A percentile compares a stretch with the other conserved stretches of the same genome.
Conservation (phyloP, 208 protist genomes). For the Leishmania lainsoni region DNA sequence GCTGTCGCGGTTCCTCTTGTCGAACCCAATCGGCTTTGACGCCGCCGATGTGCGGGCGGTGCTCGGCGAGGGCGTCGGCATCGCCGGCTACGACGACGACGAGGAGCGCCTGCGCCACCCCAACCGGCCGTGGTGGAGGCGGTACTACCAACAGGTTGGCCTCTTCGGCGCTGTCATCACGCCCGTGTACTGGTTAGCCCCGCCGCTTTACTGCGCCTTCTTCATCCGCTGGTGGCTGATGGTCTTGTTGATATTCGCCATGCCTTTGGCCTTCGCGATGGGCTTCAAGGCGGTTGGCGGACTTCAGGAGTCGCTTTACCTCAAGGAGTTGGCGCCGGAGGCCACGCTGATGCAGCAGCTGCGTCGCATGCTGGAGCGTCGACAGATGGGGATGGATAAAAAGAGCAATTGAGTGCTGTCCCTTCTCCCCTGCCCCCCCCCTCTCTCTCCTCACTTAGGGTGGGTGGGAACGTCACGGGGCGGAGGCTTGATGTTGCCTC, state of each 20-base stretch:
- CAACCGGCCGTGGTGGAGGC: conserved; percentile 19
- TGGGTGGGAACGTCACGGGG: not conserved
- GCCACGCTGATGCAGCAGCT: conserved; percentile 23
- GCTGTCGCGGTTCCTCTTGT: conserved; percentile 69
- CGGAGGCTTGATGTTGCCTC: not conserved
- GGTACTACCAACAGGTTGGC: conserved; percentile 30
- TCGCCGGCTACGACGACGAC: conserved; percentile 64
- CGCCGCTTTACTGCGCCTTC: conserved; percentile 24
- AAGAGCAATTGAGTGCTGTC: conserved; percentile 14
- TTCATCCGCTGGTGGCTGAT: conserved; percentile 25
- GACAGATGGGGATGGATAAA: not conserved
- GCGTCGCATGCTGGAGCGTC: conserved; percentile 4
- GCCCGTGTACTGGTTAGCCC: conserved; percentile 25
- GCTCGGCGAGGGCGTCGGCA: conserved; percentile 46
- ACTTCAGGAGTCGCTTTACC: conserved; percentile 25
- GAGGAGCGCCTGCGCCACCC: conserved; percentile 25
- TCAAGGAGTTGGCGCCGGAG: conserved; percentile 21
- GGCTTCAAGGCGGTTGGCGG: conserved; percentile 14
- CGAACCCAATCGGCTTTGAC: conserved; percentile 72
- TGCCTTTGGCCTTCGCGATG: conserved; percentile 11
- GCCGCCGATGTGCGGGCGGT: conserved; percentile 55
- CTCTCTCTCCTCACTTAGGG: not conserved
- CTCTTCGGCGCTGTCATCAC: conserved; percentile 16
- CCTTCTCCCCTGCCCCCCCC: not conserved
- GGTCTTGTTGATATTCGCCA: conserved; percentile 13